Conservation (phyloP, 441 rosid species). For the Erysimum pusillum region DNA sequence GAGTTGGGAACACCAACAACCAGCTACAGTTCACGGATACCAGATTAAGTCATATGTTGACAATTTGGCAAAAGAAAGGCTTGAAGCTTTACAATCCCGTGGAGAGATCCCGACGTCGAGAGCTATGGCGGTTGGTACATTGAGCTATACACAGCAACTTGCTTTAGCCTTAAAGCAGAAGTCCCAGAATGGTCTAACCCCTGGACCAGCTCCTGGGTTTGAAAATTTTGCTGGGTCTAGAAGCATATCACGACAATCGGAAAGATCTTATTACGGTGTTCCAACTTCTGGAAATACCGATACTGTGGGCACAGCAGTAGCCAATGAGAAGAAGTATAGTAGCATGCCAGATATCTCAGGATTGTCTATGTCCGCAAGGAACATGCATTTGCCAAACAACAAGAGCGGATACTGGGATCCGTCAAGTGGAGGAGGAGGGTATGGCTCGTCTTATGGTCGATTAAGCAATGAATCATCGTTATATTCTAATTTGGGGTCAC, state of each 20-base stretch:
- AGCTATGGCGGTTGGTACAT: conserved; percentile 55
- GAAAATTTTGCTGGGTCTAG: conserved; percentile 65
- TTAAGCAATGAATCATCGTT: conserved; percentile 56
- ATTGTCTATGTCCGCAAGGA: conserved; percentile 63
- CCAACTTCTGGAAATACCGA: conserved; percentile 58
- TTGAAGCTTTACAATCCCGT: conserved; percentile 60
- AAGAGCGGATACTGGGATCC: conserved; percentile 64
- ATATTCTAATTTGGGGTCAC: conserved; percentile 58
- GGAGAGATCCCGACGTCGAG: conserved; percentile 61
- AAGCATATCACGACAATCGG: conserved; percentile 61
- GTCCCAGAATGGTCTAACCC: conserved; percentile 64
- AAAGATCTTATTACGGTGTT: conserved; percentile 59
- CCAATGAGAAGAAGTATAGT: conserved; percentile 75
- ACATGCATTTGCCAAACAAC: conserved; percentile 53
- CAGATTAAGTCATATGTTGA: conserved; percentile 68
- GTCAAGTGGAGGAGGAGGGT: conserved; percentile 60
- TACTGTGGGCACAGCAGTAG: conserved; percentile 45
- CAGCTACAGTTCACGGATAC: conserved; percentile 86
- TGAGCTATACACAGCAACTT: conserved; percentile 63
- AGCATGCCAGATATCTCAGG: conserved; percentile 94
- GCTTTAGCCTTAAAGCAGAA: conserved; percentile 66
- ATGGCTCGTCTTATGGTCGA: conserved; percentile 61
- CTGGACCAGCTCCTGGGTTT: conserved; percentile 70
- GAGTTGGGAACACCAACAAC: conserved; percentile 70
- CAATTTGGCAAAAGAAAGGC: conserved; percentile 65